These are phyloP conservation scores for Kazachstania africana DNA, from an alignment of 805 yeast genomes.

Conservation along the genomic window DNA sequence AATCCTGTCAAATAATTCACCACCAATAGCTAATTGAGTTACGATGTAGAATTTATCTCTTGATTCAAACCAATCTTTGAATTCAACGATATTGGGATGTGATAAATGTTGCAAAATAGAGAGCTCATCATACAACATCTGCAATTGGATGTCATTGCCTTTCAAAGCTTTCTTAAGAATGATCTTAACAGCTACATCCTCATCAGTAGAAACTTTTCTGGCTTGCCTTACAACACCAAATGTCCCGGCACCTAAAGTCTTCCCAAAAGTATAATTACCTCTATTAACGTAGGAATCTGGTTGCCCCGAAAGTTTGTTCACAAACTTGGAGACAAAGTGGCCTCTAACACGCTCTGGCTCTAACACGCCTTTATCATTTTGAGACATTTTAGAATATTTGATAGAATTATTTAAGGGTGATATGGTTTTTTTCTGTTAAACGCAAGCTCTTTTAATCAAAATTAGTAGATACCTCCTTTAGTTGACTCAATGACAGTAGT, in stretches of 20 bases:
- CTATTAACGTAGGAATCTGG: slow-evolving; percentile 59
- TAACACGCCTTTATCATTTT: too few relatives aligned
- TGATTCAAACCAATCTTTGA: slow-evolving; percentile 88
- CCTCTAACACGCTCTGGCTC: slow-evolving; percentile 21
- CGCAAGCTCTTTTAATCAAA: too few relatives aligned
- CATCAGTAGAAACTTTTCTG: slow-evolving; percentile 34
- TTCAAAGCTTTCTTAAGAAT: slow-evolving; percentile 77
- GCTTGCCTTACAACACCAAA: slow-evolving; percentile 90
- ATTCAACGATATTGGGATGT: slow-evolving; percentile 83
- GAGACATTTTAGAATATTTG: too few relatives aligned
- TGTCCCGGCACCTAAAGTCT: slow-evolving; percentile 87
- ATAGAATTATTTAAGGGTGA: too few relatives aligned
- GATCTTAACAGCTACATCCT: slow-evolving; percentile 84
- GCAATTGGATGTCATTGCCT: slow-evolving; percentile 48
- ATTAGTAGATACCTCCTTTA: too few relatives aligned
- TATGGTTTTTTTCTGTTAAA: too few relatives aligned
- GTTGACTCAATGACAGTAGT: too few relatives aligned
- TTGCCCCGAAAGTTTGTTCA: slow-evolving; percentile 55
- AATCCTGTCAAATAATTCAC: slow-evolving; percentile 86
- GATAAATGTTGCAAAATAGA: slow-evolving; percentile 50
- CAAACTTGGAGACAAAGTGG: slow-evolving; percentile 24
- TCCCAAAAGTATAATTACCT: slow-evolving; percentile 55
- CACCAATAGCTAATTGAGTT: slow-evolving; percentile 92
- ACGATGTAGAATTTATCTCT: slow-evolving; percentile 87
- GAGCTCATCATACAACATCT: slow-evolving; percentile 70